Percentiles rank a stretch among this genome's conserved stretches.
phyloP scores from a whole-genome alignment of 345 rosid species.

The Xanthoceras sorbifolium region DNA sequence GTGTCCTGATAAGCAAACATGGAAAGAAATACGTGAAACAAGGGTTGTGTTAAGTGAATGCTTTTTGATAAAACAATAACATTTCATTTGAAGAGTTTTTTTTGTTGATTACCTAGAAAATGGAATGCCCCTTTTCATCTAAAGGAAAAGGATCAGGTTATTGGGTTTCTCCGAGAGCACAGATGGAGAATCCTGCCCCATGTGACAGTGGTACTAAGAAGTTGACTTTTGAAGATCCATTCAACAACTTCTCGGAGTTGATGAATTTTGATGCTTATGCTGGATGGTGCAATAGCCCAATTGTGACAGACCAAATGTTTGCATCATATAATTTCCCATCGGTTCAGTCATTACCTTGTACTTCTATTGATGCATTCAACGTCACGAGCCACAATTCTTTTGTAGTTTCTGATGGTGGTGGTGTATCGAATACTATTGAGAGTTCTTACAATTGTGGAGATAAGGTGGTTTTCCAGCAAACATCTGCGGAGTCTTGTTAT shows the following conservation, averaged over 20 bases:
- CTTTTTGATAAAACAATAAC: slow-evolving; percentile 23
- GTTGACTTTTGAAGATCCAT: slow-evolving; percentile 49
- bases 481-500: slow-evolving; percentile 31
- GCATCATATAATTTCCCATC: slow-evolving; percentile 44
- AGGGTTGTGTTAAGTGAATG: not conserved
- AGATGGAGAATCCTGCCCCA: slow-evolving; percentile 37
- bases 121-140: slow-evolving; percentile 62
- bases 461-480: slow-evolving; percentile 37
- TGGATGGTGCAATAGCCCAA: slow-evolving; percentile 66
- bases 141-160: slow-evolving; percentile 54
- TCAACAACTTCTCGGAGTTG: slow-evolving; percentile 49
- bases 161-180: slow-evolving; percentile 47
- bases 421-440: slow-evolving; percentile 31
- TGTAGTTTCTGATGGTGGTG: slow-evolving; percentile 25
- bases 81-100: slow-evolving; percentile 14
- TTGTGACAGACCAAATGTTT: slow-evolving; percentile 47
- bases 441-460: slow-evolving; percentile 46
- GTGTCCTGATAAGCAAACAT: slow-evolving; percentile 2
- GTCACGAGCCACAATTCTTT: slow-evolving; percentile 37
- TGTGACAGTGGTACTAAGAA: slow-evolving; percentile 31
- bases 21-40: slow-evolving; percentile 13
- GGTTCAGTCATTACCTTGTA: slow-evolving; percentile 41
- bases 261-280: slow-evolving; percentile 65
- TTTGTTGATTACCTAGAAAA: slow-evolving; percentile 21
- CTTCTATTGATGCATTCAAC: slow-evolving; percentile 38